Conservation (phyloP, 2,329 filamentous ascomycete species). For the Cercospora beticola region DNA sequence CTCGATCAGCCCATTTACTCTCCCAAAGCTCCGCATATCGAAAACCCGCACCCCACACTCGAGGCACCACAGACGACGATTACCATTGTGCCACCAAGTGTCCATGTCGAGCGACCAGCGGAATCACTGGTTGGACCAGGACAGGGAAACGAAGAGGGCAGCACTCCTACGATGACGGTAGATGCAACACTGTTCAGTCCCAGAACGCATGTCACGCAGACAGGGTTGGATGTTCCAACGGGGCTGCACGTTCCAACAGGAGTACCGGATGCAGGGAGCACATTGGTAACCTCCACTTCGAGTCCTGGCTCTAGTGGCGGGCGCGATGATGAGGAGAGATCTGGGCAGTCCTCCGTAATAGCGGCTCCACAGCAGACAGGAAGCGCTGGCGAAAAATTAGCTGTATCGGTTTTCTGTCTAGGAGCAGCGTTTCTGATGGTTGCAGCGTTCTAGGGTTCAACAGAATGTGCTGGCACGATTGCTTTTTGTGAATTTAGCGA, state of each 20-base stretch:
- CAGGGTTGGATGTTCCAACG: background rate
- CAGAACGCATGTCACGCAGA: conserved; percentile 2
- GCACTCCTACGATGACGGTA: background rate
- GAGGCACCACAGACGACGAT: background rate
- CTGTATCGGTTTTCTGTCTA: background rate
- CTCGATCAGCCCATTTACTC: background rate
- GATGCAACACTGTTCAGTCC: conserved; percentile 5
- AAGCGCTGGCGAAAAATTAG: background rate
- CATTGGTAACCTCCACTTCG: background rate
- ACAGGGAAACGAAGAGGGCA: background rate
- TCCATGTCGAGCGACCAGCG: background rate
- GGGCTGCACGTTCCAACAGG: background rate
- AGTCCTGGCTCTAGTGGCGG: background rate
- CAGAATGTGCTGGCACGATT: background rate
- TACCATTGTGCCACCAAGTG: background rate
- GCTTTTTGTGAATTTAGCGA: background rate
- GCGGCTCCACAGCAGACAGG: background rate
- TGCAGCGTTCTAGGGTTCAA: background rate
- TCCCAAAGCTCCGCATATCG: background rate
- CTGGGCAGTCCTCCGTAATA: background rate
- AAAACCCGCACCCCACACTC: background rate
- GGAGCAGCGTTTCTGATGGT: background rate
- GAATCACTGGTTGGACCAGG: background rate
- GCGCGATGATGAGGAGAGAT: background rate
- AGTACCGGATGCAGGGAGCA: background rate